phyloP scores from a whole-genome alignment of 139 green algal species.

The Dunaliella primolecta region DNA sequence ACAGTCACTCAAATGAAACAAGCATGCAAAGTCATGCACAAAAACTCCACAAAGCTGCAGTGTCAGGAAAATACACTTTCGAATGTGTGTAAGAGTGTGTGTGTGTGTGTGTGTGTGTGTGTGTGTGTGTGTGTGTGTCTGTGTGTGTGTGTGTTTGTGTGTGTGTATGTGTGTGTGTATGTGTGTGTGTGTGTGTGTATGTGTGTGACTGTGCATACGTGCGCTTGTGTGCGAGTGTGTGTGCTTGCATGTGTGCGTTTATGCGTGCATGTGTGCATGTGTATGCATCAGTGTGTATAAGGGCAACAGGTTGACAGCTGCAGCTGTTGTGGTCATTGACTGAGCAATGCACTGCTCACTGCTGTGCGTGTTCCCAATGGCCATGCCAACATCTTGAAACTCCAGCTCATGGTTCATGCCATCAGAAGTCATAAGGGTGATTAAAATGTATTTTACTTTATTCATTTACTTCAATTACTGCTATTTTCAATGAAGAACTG shows the following conservation, averaged over 20 bases:
- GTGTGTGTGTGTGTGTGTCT: background rate
- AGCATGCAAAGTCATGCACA: too few species aligned
- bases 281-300: background rate
- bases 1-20: too few species aligned
- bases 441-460: background rate
- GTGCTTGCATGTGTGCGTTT: background rate
- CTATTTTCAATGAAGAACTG: too few species aligned
- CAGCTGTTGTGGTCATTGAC: too few species aligned
- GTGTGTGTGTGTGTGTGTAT: background rate
- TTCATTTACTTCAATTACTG: too few species aligned
- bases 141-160: background rate
- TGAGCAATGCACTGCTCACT: too few species aligned
- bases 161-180: background rate
- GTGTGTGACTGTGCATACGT: background rate
- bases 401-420: too few species aligned
- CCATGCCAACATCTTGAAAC: too few species aligned
- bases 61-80: too few species aligned
- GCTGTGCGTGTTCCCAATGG: background rate
- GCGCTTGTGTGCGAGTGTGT: background rate
- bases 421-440: too few species aligned
- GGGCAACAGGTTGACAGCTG: too few species aligned
- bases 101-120: background rate
- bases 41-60: too few species aligned
- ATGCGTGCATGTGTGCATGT: background rate
- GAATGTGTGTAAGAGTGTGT: background rate